Conservation (phyloP, 257 asterid species). For the Gentiana macrophylla region DNA sequence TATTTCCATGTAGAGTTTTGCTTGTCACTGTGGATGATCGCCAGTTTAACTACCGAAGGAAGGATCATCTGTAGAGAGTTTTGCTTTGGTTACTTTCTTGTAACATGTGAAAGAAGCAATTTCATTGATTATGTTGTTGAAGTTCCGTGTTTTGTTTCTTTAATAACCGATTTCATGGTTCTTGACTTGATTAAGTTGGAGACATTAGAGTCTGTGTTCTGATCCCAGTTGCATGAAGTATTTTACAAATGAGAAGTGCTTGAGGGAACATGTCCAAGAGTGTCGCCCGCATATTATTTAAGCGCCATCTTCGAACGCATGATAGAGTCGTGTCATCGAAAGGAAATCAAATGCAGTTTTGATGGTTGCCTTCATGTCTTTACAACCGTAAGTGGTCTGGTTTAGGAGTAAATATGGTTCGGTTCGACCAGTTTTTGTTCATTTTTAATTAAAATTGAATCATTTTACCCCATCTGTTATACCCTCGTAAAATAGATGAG, state of each 20-base stretch:
- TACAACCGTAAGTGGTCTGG: conserved; percentile 41
- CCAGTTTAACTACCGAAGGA: conserved; percentile 67
- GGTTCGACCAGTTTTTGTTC: too few relatives aligned
- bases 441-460: too few relatives aligned
- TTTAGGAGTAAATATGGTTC: too few relatives aligned
- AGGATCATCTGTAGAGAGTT: conserved; percentile 73
- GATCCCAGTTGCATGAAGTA: conserved; percentile 82
- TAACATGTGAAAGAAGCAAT: not conserved
- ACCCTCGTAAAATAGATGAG: too few relatives aligned
- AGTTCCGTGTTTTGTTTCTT: not conserved
- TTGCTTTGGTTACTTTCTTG: conserved; percentile 36
- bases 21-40: conserved; percentile 74
- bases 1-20: conserved; percentile 51
- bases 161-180: not conserved
- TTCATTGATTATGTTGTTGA: not conserved
- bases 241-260: conserved; percentile 61
- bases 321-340: conserved; percentile 24
- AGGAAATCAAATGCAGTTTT: conserved; percentile 44
- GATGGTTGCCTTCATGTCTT: conserved; percentile 49
- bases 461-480: too few relatives aligned
- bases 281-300: conserved; percentile 59
- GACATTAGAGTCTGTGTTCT: conserved; percentile 53
- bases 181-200: conserved; percentile 53
- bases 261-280: conserved; percentile 55
- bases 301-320: conserved; percentile 70